These are phyloP conservation scores for Thinopyrum elongatum DNA, from an alignment of 176 grass and related monocot species.

Conservation along the genomic window DNA sequence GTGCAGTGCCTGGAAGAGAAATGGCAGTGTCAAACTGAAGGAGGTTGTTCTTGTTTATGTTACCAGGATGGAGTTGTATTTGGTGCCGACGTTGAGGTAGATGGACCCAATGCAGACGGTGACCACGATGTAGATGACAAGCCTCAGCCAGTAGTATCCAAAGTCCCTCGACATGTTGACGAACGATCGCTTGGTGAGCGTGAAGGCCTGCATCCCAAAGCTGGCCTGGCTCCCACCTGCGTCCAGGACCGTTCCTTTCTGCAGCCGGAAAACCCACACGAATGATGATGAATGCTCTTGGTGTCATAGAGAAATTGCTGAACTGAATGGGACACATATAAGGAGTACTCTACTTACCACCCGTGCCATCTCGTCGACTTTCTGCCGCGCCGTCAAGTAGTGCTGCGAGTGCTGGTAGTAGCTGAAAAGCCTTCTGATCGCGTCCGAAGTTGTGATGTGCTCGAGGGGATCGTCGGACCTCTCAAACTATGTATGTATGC, in stretches of 20 bases:
- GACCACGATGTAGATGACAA: constrained; percentile 91
- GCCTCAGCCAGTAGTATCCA: constrained; percentile 98
- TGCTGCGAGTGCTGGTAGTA: constrained; percentile 74
- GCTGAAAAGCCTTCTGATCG: constrained; percentile 66
- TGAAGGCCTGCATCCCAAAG: constrained; percentile 79
- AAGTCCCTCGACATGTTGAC: constrained; percentile 96
- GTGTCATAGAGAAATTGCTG: background rate
- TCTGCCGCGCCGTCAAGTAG: constrained; percentile 51
- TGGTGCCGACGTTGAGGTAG: constrained; percentile 89
- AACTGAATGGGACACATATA: constrained; percentile 1
- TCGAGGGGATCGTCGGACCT: constrained; percentile 81
- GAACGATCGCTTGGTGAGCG: constrained; percentile 77
- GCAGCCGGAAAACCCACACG: constrained; percentile 11
- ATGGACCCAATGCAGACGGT: constrained; percentile 97
- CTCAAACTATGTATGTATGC: constrained; percentile 51
- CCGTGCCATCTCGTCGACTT: constrained; percentile 81
- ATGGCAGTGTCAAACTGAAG: constrained; percentile 8
- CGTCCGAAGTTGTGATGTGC: constrained; percentile 62
- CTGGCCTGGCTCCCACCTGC: constrained; percentile 91
- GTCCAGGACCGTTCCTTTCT: constrained; percentile 96
- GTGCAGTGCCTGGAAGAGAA: background rate
- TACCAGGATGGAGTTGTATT: constrained; percentile 94
- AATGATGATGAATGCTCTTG: background rate
- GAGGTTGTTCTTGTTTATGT: background rate
- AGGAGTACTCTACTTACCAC: constrained; percentile 52